Conservation (phyloP, 1,284 basidiomycete genomes). For the Ustilago tritici region DNA sequence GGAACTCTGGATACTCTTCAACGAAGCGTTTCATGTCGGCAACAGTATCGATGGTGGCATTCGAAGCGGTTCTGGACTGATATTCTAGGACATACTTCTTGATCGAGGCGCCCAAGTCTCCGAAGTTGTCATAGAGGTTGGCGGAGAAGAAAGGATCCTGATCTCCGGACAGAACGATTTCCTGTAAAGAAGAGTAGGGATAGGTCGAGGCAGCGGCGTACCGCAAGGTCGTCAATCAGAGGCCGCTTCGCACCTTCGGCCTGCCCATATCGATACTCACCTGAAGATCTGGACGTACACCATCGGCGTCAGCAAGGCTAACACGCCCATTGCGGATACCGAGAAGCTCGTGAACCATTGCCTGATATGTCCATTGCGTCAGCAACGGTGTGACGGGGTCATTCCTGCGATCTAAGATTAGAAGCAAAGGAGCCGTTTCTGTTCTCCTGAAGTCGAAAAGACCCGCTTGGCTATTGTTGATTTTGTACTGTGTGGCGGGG, state of each 20-base stretch:
- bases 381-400: constrained; percentile 98
- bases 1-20: constrained; percentile 98
- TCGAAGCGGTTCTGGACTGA: constrained; percentile 80
- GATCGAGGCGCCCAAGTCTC: constrained; percentile 92
- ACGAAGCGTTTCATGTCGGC: constrained; percentile 82
- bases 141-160: constrained; percentile 95
- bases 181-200: constrained; percentile 73
- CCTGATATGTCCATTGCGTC: constrained; percentile 99
- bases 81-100: constrained; percentile 95
- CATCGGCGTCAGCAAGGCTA: constrained; percentile 84
- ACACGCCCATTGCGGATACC: constrained; percentile 95
- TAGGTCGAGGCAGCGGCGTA: no score
- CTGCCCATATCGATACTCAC: constrained; percentile 70
- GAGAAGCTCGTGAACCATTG: constrained; percentile 97
- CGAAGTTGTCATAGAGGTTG: constrained; percentile 93
- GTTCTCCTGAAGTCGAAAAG: constrained; percentile 73
- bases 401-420: constrained; percentile 84
- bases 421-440: constrained; percentile 73
- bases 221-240: neutral
- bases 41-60: constrained; percentile 91
- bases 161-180: constrained; percentile 90
- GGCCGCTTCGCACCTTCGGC: neutral
- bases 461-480: constrained; percentile 67
- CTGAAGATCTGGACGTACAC: constrained; percentile 85
- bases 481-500: constrained; percentile 63